Evolutionary conservation across 495 filamentous ascomycete species (phyloP), one percentile per base, ranked within the genome.

Genomic region (Rhizodiscina lignyota): DNA sequence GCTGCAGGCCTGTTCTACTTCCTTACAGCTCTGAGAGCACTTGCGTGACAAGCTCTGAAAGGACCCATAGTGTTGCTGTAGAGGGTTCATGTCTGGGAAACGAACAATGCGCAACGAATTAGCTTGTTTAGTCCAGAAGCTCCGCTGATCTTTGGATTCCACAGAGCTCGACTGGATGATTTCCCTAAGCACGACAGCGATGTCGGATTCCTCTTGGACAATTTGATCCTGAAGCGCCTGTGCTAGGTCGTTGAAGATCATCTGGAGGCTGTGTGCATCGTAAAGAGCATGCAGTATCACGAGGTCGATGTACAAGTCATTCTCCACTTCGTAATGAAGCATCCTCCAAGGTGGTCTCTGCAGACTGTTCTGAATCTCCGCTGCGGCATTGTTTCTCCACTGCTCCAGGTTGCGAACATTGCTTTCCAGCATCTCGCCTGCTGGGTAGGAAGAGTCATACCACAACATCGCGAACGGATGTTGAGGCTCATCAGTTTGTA

Each of bases 221-320:
- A 23, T 3, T 16, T 43, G 30, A 11, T 50, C 54, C 22, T 48
- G 41, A 36, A 66, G 64, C 16, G 48, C 51, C 35, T 42, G 43
- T 4, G 49, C 42, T 19, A 86, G 52, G 39, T 78, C 70, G 1
- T 58, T 43, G 2, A 85, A 58, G 3, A 86, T 61, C 1, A 55
- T 32, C 12, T 65, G 58, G 4, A 92, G 54, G 12, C 79, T 77
- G 22, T 69, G 61, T 0, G 79, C 83, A 57, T 92, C 83, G 42
- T 84, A 89, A 1, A 92, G 55, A 2, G 79, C 77, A 54, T 92
- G 83, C 35, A 83, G 72, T 4, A 67, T 62, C 11, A 61, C 69
- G 29, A 79, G 59, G 26, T 63, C 49, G 8, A 77, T 39, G 0
- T 49, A 36, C 10, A 31, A 39, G 3, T 38, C 39, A 1, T 26